Percentiles rank a stretch among this genome's conserved stretches.
These are phyloP conservation scores for Aspergillus asperescens DNA, from an alignment of 495 filamentous ascomycete genomes.

Conservation along the genomic window DNA sequence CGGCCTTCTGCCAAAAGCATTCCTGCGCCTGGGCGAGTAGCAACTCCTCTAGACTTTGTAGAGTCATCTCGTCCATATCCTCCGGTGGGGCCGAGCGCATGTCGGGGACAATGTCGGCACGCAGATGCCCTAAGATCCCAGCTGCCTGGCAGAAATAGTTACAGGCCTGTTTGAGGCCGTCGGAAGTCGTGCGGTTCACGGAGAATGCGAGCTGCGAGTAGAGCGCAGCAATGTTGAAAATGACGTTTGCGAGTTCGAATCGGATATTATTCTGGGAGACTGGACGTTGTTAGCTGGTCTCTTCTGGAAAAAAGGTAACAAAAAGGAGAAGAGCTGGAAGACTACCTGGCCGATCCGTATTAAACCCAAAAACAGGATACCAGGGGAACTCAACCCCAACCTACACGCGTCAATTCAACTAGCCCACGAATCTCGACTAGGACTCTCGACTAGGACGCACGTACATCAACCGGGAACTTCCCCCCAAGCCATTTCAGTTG, in stretches of 20 bases:
- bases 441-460: constrained; percentile 25
- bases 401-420: constrained; percentile 34
- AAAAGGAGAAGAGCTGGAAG: background rate
- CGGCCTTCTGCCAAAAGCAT: constrained; percentile 97
- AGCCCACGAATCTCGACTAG: background rate
- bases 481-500: constrained; percentile 91
- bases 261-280: constrained; percentile 87
- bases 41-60: constrained; percentile 78
- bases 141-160: constrained; percentile 89
- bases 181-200: constrained; percentile 70
- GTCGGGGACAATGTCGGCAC: constrained; percentile 73
- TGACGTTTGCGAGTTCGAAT: constrained; percentile 89
- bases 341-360: constrained; percentile 63
- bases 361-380: constrained; percentile 91
- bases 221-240: constrained; percentile 87
- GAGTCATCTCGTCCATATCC: constrained; percentile 87
- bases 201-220: constrained; percentile 88
- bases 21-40: constrained; percentile 91
- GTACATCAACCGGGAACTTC: constrained; percentile 94
- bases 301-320: no score
- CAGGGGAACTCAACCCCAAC: constrained; percentile 94
- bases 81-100: constrained; percentile 81
- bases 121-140: constrained; percentile 76
- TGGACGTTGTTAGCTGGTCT: constrained; percentile 1
- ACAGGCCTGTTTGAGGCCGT: constrained; percentile 82